Evolutionary conservation across 345 rosid genomes (phyloP).

Genomic region (Moringa oleifera): DNA sequence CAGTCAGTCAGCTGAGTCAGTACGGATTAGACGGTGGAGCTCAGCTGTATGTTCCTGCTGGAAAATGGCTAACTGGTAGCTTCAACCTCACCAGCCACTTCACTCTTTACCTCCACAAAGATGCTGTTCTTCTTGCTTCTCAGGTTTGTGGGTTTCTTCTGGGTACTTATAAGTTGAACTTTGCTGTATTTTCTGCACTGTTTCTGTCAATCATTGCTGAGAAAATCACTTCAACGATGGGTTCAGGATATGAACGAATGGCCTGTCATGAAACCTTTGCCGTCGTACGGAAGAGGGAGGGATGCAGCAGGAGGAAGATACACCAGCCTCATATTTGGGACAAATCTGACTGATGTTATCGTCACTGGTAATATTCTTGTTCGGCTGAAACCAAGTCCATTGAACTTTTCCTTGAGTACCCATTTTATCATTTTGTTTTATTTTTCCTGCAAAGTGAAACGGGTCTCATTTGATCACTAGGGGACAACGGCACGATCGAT

Average conservation of each 20-base stretch:
- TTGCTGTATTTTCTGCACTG: too few relatives aligned
- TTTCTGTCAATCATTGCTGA: too few relatives aligned
- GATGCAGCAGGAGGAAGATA: constrained; percentile 43
- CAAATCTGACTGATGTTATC: constrained; percentile 59
- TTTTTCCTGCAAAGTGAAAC: too few relatives aligned
- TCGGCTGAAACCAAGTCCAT: too few relatives aligned
- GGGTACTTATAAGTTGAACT: too few relatives aligned
- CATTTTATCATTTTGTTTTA: too few relatives aligned
- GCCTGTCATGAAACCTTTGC: constrained; percentile 38
- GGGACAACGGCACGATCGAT: constrained; percentile 45
- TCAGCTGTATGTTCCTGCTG: constrained; percentile 55
- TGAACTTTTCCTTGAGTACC: too few relatives aligned
- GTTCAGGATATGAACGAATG: constrained; percentile 59
- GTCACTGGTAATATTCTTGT: constrained; percentile 41
- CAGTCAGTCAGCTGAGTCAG: constrained; percentile 36
- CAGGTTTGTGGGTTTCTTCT: too few relatives aligned
- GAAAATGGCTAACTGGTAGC: constrained; percentile 73
- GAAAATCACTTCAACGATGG: neutral
- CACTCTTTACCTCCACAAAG: constrained; percentile 55
- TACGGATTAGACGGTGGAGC: constrained; percentile 51
- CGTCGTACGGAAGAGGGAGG: constrained; percentile 59
- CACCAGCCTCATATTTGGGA: constrained; percentile 50
- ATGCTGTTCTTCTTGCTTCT: constrained; percentile 54
- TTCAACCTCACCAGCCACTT: constrained; percentile 69
- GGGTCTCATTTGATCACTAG: constrained; percentile 9